These are phyloP conservation scores for Ophiostoma novo-ulmi DNA, from an alignment of 2,329 filamentous ascomycete genomes.

Conservation along the genomic window DNA sequence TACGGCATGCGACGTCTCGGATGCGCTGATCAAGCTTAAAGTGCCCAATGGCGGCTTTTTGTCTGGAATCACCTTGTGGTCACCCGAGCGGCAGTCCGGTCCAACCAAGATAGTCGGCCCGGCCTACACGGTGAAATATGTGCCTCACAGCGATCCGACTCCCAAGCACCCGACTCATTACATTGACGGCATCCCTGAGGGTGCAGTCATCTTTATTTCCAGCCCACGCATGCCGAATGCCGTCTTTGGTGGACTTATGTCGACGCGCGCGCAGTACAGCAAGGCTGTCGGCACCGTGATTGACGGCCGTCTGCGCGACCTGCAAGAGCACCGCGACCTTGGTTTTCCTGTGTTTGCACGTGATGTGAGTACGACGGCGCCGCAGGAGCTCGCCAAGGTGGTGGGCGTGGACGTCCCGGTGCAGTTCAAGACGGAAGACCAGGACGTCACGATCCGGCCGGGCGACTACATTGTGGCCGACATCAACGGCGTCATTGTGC, in stretches of 20 bases:
- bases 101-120: slow-evolving; percentile 50
- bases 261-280: slow-evolving; percentile 41
- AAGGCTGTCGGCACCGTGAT: slow-evolving; percentile 47
- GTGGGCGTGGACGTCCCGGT: slow-evolving; percentile 41
- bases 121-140: slow-evolving; percentile 52
- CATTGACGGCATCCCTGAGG: slow-evolving; percentile 45
- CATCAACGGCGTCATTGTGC: slow-evolving; percentile 43
- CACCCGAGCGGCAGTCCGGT: slow-evolving; percentile 47
- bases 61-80: slow-evolving; percentile 50
- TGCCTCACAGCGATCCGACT: slow-evolving; percentile 41
- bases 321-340: slow-evolving; percentile 49
- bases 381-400: slow-evolving; percentile 41
- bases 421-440: slow-evolving; percentile 36
- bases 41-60: slow-evolving; percentile 49
- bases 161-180: slow-evolving; percentile 46
- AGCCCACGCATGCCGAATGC: slow-evolving; percentile 46
- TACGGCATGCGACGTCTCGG: slow-evolving; percentile 45
- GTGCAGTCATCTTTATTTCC: slow-evolving; percentile 48
- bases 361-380: slow-evolving; percentile 43
- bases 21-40: slow-evolving; percentile 48
- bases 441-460: slow-evolving; percentile 38
- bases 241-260: slow-evolving; percentile 52
- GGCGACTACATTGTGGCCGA: slow-evolving; percentile 45
- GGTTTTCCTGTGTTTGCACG: slow-evolving; percentile 44
- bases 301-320: slow-evolving; percentile 48